Percentiles rank a stretch among this genome's conserved stretches.
phyloP scores from a whole-genome alignment of 2,329 filamentous ascomycete species.

The Alternaria triticina region DNA sequence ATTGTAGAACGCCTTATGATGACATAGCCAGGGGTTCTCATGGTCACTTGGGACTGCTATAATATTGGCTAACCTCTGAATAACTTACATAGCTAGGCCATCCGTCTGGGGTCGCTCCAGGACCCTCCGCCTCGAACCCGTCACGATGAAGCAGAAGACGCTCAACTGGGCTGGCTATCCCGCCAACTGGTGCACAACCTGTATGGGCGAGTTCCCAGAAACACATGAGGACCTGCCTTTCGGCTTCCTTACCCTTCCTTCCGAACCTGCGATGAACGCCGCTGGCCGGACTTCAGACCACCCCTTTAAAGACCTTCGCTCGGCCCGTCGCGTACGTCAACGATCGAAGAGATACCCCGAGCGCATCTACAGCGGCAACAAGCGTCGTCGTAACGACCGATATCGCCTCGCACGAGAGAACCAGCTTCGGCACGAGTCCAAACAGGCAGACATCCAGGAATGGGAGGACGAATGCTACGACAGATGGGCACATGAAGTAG shows the following conservation, averaged over 20 bases:
- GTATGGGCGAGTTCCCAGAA: neutral
- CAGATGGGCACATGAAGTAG: neutral
- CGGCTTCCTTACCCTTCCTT: neutral
- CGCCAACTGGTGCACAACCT: neutral
- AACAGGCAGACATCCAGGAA: neutral
- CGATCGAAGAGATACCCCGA: neutral
- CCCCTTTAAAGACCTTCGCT: slow-evolving; percentile 1
- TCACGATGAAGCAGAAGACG: neutral
- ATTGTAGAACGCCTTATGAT: neutral
- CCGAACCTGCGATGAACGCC: slow-evolving; percentile 4
- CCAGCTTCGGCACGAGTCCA: neutral
- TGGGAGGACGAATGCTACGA: neutral
- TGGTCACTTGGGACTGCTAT: neutral
- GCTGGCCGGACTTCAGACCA: slow-evolving; percentile 4
- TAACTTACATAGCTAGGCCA: neutral
- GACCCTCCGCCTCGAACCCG: neutral
- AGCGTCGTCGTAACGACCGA: neutral
- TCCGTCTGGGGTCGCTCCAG: neutral
- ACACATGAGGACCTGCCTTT: neutral
- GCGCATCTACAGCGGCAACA: neutral
- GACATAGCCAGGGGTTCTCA: neutral
- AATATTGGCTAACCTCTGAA: neutral
- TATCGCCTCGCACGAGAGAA: neutral
- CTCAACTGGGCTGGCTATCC: neutral
- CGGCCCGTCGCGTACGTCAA: neutral